phyloP scores from a whole-genome alignment of 768 basidiomycete species.

The Dentipellis sp. region DNA sequence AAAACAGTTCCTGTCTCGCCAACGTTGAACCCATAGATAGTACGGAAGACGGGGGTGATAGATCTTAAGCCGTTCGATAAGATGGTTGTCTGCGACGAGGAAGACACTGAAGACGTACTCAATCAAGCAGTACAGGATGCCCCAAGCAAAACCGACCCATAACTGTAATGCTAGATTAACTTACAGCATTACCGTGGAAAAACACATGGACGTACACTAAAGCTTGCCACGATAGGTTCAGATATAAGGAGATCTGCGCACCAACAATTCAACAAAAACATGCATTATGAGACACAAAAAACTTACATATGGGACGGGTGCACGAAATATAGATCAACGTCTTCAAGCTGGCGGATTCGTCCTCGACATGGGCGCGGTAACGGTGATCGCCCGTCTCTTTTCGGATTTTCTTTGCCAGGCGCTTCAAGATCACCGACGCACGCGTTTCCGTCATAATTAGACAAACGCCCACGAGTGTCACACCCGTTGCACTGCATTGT shows the following conservation, averaged over 20 bases:
- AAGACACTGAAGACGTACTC: conserved; percentile 28
- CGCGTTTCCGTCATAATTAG: conserved; percentile 68
- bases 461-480: conserved; percentile 39
- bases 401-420: conserved; percentile 51
- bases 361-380: conserved; percentile 57
- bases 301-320: conserved; percentile 63
- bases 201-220: conserved; percentile 41
- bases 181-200: not conserved
- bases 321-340: conserved; percentile 61
- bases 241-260: conserved; percentile 50
- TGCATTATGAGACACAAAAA: not conserved
- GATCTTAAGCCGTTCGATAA: conserved; percentile 28
- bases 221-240: conserved; percentile 67
- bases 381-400: conserved; percentile 54
- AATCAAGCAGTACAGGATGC: conserved; percentile 59
- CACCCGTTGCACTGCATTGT: conserved; percentile 36
- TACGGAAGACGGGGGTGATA: conserved; percentile 43
- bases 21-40: conserved; percentile 48
- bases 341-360: conserved; percentile 45
- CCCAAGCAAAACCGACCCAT: conserved; percentile 74
- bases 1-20: conserved; percentile 56
- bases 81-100: not conserved
- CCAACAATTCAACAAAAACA: not conserved
- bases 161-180: conserved; percentile 27
- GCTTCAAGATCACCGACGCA: conserved; percentile 56